Evolutionary conservation across 208 protist genomes (phyloP), one percentile per base, ranked within the genome.

Genomic region (Phytomonas sp.): DNA sequence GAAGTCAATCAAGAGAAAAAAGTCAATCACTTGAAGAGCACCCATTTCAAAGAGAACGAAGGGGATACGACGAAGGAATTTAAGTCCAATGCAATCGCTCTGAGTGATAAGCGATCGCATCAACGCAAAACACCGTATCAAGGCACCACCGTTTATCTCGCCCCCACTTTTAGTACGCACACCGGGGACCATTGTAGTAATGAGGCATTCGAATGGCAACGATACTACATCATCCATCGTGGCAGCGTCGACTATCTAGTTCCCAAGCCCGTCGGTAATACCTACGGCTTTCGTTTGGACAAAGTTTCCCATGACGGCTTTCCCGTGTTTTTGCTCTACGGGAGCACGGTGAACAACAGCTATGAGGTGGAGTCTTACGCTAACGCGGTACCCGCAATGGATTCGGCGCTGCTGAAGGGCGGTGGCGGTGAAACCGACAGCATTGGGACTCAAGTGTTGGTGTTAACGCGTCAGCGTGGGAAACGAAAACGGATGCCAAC

Each of bases 251-350:
- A 86, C 69, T 91, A 81, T 34, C 77, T 92, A 23, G 89, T 82
- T 71, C 77, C 82, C 0, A 32, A 73, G 40, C 69, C 33, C n/a
- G 52, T 42, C 14, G 78, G 76, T 30, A 92, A 90, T 75, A 73
- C 34, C 19, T 82, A 79, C 70, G 89, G 89, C 16, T 95, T 87
- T 72, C 83, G 85, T 29, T 82, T 95, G 19, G 77, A 87, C 66
- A 83, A 84, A 33, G 67, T 88, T 29, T 79, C 80, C 49, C 82
- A 86, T 67, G 69, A 85, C 32, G 82, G 84, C 56, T 78, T 92
- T 36, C 80, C 87, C 2, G 76, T 92, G 61, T 90, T 86, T 72
- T 73, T 95, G 12, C 80, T 95, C 26, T 95, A 91, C 71, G 66
- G 31, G 10, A 76, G 71, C 29, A 63, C 49, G 29, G 71, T 71